phyloP scores from a whole-genome alignment of 192 early-diverging fungal species.

The Powellomyces hirtus region DNA sequence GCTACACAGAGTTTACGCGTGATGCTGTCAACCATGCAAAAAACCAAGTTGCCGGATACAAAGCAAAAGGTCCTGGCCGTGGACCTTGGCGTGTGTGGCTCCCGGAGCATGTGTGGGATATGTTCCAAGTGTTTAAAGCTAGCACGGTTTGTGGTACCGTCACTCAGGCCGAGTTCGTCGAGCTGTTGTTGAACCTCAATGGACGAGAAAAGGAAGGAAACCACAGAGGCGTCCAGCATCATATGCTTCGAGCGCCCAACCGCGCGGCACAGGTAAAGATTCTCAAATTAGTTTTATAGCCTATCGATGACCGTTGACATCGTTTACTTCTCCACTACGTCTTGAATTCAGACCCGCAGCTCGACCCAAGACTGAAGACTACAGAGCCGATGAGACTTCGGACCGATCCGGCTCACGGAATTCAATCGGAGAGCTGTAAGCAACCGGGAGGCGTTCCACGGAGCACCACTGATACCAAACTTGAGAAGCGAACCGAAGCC shows the following conservation, averaged over 20 bases:
- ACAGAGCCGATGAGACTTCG: too few species aligned
- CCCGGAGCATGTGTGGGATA: neutral
- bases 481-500: neutral
- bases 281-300: too few species aligned
- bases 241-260: neutral
- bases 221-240: neutral
- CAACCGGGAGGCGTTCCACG: too few species aligned
- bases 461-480: too few species aligned
- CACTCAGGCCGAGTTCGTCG: slow-evolving; percentile 6
- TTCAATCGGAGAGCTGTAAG: too few species aligned
- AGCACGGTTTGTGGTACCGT: neutral
- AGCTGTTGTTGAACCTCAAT: neutral
- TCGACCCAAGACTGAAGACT: neutral
- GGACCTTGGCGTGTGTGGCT: slow-evolving; percentile 11
- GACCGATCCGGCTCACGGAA: too few species aligned
- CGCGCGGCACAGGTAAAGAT: neutral
- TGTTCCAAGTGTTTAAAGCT: neutral
- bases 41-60: neutral
- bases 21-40: neutral
- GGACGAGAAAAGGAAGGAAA: neutral
- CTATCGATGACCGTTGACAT: too few species aligned
- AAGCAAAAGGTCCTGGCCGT: neutral
- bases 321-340: neutral
- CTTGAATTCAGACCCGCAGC: neutral
- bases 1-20: neutral